Evolutionary conservation across 2,329 filamentous ascomycete genomes (phyloP).

Genomic region (Trichoderma atroviride): DNA sequence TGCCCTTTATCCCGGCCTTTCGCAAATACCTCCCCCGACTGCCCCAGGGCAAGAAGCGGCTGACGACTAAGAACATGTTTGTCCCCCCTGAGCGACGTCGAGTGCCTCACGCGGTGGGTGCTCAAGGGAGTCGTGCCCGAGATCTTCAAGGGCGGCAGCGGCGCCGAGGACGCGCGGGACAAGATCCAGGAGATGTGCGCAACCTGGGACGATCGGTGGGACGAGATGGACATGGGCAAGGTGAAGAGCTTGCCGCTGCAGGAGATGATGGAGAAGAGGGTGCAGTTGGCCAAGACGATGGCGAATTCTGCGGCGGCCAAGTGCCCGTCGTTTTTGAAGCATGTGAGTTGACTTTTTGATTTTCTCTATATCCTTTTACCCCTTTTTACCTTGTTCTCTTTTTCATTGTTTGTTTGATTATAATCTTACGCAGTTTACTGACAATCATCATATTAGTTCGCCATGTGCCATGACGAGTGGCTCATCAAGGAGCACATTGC

Average conservation of each 20-base stretch:
- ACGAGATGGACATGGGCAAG: slow-evolving; percentile 79
- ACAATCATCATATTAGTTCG: slow-evolving; percentile 63
- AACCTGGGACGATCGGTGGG: slow-evolving; percentile 78
- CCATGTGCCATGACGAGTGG: slow-evolving; percentile 97
- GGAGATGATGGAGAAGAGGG: slow-evolving; percentile 74
- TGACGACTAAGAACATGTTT: slow-evolving; percentile 68
- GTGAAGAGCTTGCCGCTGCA: slow-evolving; percentile 82
- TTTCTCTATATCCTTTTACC: neutral
- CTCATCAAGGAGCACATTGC: slow-evolving; percentile 92
- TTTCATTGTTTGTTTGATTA: no score
- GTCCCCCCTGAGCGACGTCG: slow-evolving; percentile 77
- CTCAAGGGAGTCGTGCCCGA: slow-evolving; percentile 62
- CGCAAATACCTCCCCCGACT: slow-evolving; percentile 68
- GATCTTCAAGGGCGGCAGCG: slow-evolving; percentile 58
- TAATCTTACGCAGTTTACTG: neutral
- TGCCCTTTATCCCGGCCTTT: slow-evolving; percentile 79
- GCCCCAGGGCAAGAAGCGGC: slow-evolving; percentile 66
- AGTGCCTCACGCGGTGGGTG: slow-evolving; percentile 76
- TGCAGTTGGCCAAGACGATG: slow-evolving; percentile 63
- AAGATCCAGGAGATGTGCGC: slow-evolving; percentile 69
- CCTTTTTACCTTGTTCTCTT: neutral
- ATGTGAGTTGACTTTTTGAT: slow-evolving; percentile 58
- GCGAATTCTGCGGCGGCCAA: slow-evolving; percentile 65
- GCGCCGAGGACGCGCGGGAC: slow-evolving; percentile 60
- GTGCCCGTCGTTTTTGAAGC: slow-evolving; percentile 82